Evolutionary conservation across 768 basidiomycete genomes (phyloP), one percentile per base, ranked within the genome.

Genomic region (Hericium alpestre): DNA sequence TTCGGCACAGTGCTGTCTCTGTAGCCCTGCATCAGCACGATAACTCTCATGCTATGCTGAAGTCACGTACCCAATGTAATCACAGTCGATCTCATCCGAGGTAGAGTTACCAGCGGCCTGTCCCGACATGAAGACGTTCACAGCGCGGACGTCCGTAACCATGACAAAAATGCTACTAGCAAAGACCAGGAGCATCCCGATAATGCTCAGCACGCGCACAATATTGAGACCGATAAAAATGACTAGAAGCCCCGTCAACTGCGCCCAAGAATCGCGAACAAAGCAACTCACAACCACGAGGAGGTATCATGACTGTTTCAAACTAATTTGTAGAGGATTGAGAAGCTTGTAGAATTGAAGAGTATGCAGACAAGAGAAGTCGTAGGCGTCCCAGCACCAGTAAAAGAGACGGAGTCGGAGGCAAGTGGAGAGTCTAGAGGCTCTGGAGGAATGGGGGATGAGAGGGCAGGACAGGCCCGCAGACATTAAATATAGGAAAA

Each of bases 1-100:
- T 93, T 91, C 1, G 93, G 93, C 1, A 96, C 90, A 2, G 90
- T 91, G 69, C 84, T 89, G 47, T 70, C 64, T 55, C 81, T 86
- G 60, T 73, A 80, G 1, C 51, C 10, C 52, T 53, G 25, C 10
- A 9, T 51, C 12, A 51, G 50, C 50, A 18, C 12, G 15, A 32
- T 6, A 32, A 1, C 4, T 38, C 20, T 6, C 8, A 37, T 10
- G 41, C 15, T 18, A 39, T 1, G 11, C 15, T 22, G 22, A 54
- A 16, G 20, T 15, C 47, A 73, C 83, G 54, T 69, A 90, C 82
- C 80, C 75, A 61, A 90, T 87, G 68, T 93, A 93, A 63, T 93
- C 89, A 64, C 82, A 84, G 64, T 87, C 76, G 43, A 69, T 63
- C 41, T 79, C 66, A 23, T 32, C 32, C 8, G 71, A 76, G 57